Percentiles rank a stretch among this genome's conserved stretches.
These are phyloP conservation scores for Xylaria sp. DNA, from an alignment of 2,329 filamentous ascomycete genomes.

Conservation along the genomic window DNA sequence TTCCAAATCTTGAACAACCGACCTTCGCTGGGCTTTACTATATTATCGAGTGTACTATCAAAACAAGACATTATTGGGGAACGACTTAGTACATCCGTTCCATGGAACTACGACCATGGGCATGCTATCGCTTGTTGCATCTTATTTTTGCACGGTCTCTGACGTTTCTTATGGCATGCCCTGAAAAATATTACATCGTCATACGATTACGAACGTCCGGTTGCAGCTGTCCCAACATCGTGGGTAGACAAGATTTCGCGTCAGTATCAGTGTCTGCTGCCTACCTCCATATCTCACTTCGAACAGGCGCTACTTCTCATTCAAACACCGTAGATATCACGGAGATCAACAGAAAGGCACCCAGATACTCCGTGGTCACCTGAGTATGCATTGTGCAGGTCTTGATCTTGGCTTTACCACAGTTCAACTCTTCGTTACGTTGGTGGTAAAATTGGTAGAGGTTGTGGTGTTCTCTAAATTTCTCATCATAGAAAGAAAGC, in stretches of 20 bases:
- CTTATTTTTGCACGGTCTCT: slow-evolving; percentile 25
- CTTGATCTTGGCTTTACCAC: neutral
- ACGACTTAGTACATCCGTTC: slow-evolving; percentile 21
- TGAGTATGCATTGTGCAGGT: slow-evolving; percentile 3
- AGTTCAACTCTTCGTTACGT: slow-evolving; percentile 1
- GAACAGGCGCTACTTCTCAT: slow-evolving; percentile 5
- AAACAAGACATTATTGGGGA: slow-evolving; percentile 25
- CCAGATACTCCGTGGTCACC: slow-evolving; percentile 5
- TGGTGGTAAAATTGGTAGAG: neutral
- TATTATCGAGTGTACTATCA: slow-evolving; percentile 32
- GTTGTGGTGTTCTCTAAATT: slow-evolving; percentile 5
- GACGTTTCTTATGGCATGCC: slow-evolving; percentile 13
- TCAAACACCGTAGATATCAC: slow-evolving; percentile 18
- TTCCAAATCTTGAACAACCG: slow-evolving; percentile 18
- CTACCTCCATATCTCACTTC: neutral
- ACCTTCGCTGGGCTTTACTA: slow-evolving; percentile 13
- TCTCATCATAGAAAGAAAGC: slow-evolving; percentile 2
- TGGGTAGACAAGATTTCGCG: slow-evolving; percentile 19
- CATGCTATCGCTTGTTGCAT: slow-evolving; percentile 25
- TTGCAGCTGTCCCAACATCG: slow-evolving; percentile 19
- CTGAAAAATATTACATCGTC: slow-evolving; percentile 24
- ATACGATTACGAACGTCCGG: slow-evolving; percentile 28
- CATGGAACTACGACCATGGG: slow-evolving; percentile 4
- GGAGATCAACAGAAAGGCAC: slow-evolving; percentile 17
- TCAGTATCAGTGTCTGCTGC: slow-evolving; percentile 5